Percentiles rank a stretch among this genome's conserved stretches.
These are phyloP conservation scores for Macadamia tetraphylla DNA, from an alignment of 164 flowering plant species.

Conservation along the genomic window DNA sequence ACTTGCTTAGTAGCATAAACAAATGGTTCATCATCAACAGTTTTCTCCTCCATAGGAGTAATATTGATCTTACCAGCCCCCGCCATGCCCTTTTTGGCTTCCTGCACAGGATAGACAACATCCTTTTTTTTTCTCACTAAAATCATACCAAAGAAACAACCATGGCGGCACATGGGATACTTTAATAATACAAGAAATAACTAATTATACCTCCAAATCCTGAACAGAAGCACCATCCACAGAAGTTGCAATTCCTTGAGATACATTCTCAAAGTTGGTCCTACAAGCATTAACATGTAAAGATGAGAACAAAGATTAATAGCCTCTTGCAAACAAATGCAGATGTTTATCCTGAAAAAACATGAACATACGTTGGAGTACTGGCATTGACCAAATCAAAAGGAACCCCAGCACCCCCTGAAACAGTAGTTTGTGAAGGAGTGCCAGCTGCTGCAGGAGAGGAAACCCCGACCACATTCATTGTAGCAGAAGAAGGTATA, in stretches of 20 bases:
- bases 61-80: constrained; percentile 60
- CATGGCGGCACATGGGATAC: background rate
- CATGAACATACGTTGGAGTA: constrained; percentile 30
- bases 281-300: constrained; percentile 19
- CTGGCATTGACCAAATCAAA: constrained; percentile 19
- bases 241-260: constrained; percentile 33
- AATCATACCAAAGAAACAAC: background rate
- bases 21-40: constrained; percentile 66
- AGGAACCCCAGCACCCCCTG: constrained; percentile 27
- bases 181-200: background rate
- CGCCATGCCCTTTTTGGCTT: constrained; percentile 61
- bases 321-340: background rate
- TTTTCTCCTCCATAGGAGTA: constrained; percentile 64
- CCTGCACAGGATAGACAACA: constrained; percentile 33
- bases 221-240: constrained; percentile 49
- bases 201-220: constrained; percentile 65
- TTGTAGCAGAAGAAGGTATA: constrained; percentile 20
- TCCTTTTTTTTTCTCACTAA: background rate
- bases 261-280: constrained; percentile 22
- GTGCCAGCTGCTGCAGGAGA: constrained; percentile 16
- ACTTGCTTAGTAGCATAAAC: constrained; percentile 84
- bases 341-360: background rate
- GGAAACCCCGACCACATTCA: constrained; percentile 23
- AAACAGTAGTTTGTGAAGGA: constrained; percentile 17
- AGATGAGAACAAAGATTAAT: background rate